A percentile compares a stretch with the other conserved stretches of the same genome.
These are phyloP conservation scores for Stachybotrys chartarum DNA, from an alignment of 2,329 filamentous ascomycete genomes.

Conservation along the genomic window DNA sequence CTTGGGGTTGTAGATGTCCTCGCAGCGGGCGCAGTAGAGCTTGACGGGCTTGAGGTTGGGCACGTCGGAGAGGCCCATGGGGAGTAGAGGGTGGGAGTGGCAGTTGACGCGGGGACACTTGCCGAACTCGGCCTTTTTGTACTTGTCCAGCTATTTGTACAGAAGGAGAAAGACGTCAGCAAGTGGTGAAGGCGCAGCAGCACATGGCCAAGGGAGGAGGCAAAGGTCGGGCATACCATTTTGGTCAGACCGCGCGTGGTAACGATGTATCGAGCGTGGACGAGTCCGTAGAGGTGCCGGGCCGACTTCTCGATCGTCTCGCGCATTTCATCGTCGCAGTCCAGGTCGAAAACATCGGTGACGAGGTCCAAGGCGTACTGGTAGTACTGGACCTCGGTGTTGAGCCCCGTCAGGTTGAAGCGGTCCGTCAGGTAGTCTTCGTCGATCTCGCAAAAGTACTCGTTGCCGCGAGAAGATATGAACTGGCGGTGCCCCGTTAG, in stretches of 20 bases:
- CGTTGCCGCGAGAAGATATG: constrained; percentile 93
- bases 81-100: constrained; percentile 84
- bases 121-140: constrained; percentile 96
- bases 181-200: neutral
- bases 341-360: constrained; percentile 96
- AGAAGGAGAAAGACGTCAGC: neutral
- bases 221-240: constrained; percentile 59
- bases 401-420: constrained; percentile 95
- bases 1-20: constrained; percentile 98
- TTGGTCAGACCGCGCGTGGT: constrained; percentile 90
- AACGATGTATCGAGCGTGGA: constrained; percentile 94
- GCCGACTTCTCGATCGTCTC: constrained; percentile 98
- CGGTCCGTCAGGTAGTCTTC: constrained; percentile 97
- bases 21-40: constrained; percentile 93
- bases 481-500: constrained; percentile 52
- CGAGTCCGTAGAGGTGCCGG: constrained; percentile 87
- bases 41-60: constrained; percentile 87
- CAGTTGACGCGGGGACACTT: constrained; percentile 97
- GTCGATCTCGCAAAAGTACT: constrained; percentile 99
- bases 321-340: constrained; percentile 97
- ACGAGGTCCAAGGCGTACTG: constrained; percentile 97
- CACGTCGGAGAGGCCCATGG: constrained; percentile 88
- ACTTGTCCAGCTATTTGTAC: constrained; percentile 77
- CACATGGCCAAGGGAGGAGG: neutral
- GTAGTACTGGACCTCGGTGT: constrained; percentile 97